phyloP scores from a whole-genome alignment of 441 rosid species.

The Brassica balearica region DNA sequence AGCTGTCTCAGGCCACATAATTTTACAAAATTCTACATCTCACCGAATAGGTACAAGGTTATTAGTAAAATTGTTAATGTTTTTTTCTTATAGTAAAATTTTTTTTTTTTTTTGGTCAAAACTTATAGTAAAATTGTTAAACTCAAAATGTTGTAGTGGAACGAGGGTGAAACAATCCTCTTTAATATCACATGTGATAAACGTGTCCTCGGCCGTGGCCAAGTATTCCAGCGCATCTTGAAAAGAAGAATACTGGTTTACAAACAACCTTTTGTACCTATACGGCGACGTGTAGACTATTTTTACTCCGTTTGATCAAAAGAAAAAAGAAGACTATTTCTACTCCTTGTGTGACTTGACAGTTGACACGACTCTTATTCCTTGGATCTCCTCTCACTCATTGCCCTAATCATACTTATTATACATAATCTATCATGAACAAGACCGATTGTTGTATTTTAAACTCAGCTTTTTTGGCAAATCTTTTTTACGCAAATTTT shows the following conservation, averaged over 20 bases:
- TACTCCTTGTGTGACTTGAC: slow-evolving; percentile 6
- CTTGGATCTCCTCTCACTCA: not conserved
- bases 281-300: not conserved
- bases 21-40: not conserved
- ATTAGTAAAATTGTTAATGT: not conserved
- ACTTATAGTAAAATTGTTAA: not conserved
- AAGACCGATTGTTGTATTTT: not conserved
- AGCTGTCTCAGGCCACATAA: not conserved
- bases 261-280: not conserved
- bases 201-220: not conserved
- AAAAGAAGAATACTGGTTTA: no score
- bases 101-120: no score
- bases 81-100: no score
- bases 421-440: not conserved
- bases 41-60: not conserved
- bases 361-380: not conserved
- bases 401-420: not conserved
- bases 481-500: not conserved
- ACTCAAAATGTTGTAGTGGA: not conserved
- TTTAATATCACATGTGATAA: not conserved
- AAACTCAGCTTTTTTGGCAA: not conserved
- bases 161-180: not conserved
- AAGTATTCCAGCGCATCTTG: not conserved
- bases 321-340: not conserved
- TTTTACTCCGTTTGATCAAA: no score